Evolutionary conservation across 2,329 filamentous ascomycete genomes (phyloP).

Genomic region (Arthrinium phaeospermum): DNA sequence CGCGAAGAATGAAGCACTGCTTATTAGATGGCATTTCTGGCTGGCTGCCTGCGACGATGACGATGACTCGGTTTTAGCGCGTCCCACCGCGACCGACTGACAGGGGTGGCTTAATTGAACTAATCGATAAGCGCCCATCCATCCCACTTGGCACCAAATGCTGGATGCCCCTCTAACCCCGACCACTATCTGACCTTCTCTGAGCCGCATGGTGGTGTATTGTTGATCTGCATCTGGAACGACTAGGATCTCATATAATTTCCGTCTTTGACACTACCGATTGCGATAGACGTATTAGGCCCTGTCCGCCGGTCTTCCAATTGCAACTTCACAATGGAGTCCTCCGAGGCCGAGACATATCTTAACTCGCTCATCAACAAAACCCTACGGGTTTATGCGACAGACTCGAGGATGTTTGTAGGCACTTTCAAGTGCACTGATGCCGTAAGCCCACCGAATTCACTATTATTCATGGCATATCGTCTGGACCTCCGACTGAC

Average conservation of each 20-base stretch:
- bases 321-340: background rate
- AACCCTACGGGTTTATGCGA: slow-evolving; percentile 78
- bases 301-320: background rate
- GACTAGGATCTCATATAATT: background rate
- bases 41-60: slow-evolving; percentile 18
- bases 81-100: slow-evolving; percentile 4
- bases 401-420: slow-evolving; percentile 86
- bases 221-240: background rate
- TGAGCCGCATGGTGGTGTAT: background rate
- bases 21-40: slow-evolving; percentile 14
- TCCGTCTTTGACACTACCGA: background rate
- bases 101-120: background rate
- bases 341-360: slow-evolving; percentile 56
- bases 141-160: slow-evolving; percentile 3
- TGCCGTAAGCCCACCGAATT: slow-evolving; percentile 61
- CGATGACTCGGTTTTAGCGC: slow-evolving; percentile 18
- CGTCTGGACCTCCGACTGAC: background rate
- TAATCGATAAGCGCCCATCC: slow-evolving; percentile 15
- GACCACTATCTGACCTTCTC: background rate
- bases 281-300: background rate
- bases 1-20: background rate
- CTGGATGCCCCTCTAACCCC: slow-evolving; percentile 2
- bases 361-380: slow-evolving; percentile 75
- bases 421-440: slow-evolving; percentile 96
- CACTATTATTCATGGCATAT: background rate